A percentile compares a stretch with the other conserved stretches of the same genome.
Evolutionary conservation across 1,284 basidiomycete genomes (phyloP).

Genomic region (Volvariella surrecta): DNA sequence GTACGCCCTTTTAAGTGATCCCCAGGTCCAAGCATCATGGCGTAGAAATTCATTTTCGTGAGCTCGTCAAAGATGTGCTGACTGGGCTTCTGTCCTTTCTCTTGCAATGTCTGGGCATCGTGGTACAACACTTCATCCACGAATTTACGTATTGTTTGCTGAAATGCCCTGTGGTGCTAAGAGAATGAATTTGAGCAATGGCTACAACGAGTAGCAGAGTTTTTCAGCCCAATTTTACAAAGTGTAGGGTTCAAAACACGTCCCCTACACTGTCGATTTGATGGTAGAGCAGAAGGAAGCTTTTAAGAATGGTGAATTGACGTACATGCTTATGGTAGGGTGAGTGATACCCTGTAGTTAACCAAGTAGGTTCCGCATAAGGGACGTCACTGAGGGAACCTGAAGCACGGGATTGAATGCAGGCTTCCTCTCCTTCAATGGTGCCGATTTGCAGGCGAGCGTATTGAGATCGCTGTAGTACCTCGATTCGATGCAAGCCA

Average conservation of each 20-base stretch:
- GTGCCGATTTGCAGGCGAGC: slow-evolving; percentile 29
- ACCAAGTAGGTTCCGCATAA: slow-evolving; percentile 71
- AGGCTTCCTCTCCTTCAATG: slow-evolving; percentile 38
- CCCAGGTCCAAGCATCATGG: slow-evolving; percentile 77
- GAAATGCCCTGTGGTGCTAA: slow-evolving; percentile 33
- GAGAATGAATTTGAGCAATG: too few species aligned
- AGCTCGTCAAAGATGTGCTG: slow-evolving; percentile 46
- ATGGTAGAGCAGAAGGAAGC: too few species aligned
- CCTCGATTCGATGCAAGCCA: slow-evolving; percentile 65
- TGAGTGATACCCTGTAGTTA: slow-evolving; percentile 42
- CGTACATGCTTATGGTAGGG: slow-evolving; percentile 52
- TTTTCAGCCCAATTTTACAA: too few species aligned
- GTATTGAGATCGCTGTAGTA: slow-evolving; percentile 61
- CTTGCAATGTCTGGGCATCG: slow-evolving; percentile 44
- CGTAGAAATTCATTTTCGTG: slow-evolving; percentile 58
- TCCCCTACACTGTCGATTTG: too few species aligned
- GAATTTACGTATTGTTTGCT: slow-evolving; percentile 39
- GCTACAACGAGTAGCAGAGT: too few species aligned
- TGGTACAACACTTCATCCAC: slow-evolving; percentile 39
- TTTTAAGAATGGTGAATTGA: not conserved
- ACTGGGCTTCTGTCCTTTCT: slow-evolving; percentile 55
- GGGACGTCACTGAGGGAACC: slow-evolving; percentile 57
- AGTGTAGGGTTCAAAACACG: too few species aligned
- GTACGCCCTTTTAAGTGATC: slow-evolving; percentile 69
- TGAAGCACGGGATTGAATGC: slow-evolving; percentile 32